Evolutionary conservation across 495 filamentous ascomycete genomes (phyloP).

Genomic region (Zalerion maritima): DNA sequence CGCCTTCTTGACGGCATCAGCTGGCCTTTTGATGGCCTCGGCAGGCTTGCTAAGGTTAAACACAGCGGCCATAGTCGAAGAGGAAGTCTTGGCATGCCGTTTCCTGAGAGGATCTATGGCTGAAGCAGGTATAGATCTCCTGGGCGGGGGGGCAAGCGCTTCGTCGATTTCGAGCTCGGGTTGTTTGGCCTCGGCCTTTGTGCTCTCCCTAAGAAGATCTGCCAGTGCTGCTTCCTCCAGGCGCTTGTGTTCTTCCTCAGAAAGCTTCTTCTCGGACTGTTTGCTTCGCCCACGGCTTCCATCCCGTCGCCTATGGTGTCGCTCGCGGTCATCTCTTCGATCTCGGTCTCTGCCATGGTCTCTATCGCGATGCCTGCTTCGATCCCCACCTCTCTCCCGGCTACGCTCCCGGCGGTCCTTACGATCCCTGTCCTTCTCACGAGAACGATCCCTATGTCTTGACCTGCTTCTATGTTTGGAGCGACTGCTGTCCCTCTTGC

Average conservation of each 20-base stretch:
- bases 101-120: slow-evolving; percentile 39
- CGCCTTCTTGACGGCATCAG: slow-evolving; percentile 3
- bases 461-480: slow-evolving; percentile 8
- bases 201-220: slow-evolving; percentile 39
- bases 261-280: slow-evolving; percentile 30
- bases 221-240: slow-evolving; percentile 40
- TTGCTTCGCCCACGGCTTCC: slow-evolving; percentile 10
- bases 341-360: slow-evolving; percentile 13
- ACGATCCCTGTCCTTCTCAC: slow-evolving; percentile 6
- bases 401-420: slow-evolving; percentile 1
- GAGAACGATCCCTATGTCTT: slow-evolving; percentile 9
- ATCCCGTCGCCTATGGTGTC: slow-evolving; percentile 9
- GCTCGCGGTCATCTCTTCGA: slow-evolving; percentile 15
- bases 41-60: slow-evolving; percentile 7
- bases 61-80: slow-evolving; percentile 18
- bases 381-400: background rate
- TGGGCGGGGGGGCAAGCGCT: slow-evolving; percentile 36
- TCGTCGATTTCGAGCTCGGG: slow-evolving; percentile 39
- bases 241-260: slow-evolving; percentile 38
- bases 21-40: slow-evolving; percentile 8
- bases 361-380: slow-evolving; percentile 7
- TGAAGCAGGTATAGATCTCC: slow-evolving; percentile 35
- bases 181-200: slow-evolving; percentile 26
- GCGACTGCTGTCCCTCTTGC: slow-evolving; percentile 5
- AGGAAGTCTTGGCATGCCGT: slow-evolving; percentile 24